Percentiles rank a stretch among this genome's conserved stretches.
Conservation (phyloP, 2,329 filamentous ascomycete species). For the Penicillium sp. region DNA sequence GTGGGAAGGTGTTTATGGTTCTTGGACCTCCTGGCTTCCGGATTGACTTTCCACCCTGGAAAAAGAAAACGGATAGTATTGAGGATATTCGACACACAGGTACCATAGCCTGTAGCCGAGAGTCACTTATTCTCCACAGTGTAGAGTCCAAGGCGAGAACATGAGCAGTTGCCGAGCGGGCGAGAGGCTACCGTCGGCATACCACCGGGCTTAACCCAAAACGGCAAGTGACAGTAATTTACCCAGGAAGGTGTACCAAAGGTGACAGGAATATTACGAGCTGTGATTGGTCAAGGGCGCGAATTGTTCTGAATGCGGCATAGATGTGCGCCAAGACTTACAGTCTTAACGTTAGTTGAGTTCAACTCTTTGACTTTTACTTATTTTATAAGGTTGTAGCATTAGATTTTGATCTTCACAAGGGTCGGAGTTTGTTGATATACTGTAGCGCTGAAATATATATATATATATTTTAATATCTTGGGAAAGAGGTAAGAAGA, state of each 20-base stretch:
- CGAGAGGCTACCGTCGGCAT: too few relatives aligned
- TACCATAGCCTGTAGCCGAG: neutral
- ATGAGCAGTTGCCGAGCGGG: neutral
- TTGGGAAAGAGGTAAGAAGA: neutral
- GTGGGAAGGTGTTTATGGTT: neutral
- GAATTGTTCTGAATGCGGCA: slow-evolving; percentile 14
- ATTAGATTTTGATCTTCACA: neutral
- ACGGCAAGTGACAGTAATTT: slow-evolving; percentile 3
- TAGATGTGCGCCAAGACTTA: slow-evolving; percentile 9
- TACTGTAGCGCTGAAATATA: neutral
- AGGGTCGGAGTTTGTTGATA: neutral
- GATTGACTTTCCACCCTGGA: neutral
- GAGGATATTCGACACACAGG: neutral
- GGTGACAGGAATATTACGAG: neutral
- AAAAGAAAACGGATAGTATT: neutral
- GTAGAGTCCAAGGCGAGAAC: neutral
- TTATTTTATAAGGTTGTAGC: neutral
- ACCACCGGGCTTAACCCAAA: neutral
- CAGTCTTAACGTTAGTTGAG: neutral
- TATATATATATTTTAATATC: neutral
- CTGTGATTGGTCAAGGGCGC: neutral
- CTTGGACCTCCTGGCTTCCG: neutral
- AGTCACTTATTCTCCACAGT: neutral
- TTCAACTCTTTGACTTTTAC: neutral
- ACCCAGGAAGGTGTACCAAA: neutral